Percentiles rank a stretch among this genome's conserved stretches.
These are phyloP conservation scores for Aphanomyces astaci DNA, from an alignment of 352 stramenopile genomes.

Conservation along the genomic window DNA sequence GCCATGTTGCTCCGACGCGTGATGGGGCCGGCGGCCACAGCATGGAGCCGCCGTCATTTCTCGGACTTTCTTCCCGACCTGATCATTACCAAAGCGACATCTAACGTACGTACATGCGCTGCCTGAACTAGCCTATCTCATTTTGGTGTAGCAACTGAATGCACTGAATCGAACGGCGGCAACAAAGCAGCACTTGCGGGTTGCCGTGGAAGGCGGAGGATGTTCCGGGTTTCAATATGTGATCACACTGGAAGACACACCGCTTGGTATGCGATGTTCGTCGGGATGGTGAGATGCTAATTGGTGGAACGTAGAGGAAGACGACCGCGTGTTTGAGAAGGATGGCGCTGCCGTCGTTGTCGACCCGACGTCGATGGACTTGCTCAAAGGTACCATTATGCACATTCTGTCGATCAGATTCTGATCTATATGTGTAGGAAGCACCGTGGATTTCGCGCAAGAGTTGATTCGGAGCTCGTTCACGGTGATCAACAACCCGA, in stretches of 20 bases:
- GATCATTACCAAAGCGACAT: constrained; percentile 57
- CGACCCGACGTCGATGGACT: constrained; percentile 90
- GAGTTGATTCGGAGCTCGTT: constrained; percentile 97
- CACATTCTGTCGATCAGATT: background rate
- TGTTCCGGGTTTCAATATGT: constrained; percentile 93
- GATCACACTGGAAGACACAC: constrained; percentile 78
- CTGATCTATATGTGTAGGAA: constrained; percentile 33
- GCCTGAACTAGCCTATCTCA: constrained; percentile 7
- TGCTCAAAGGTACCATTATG: constrained; percentile 59
- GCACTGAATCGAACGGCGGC: constrained; percentile 36
- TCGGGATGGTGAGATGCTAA: too few species aligned
- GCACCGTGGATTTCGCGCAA: constrained; percentile 95
- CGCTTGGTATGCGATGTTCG: constrained; percentile 22
- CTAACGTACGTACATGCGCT: constrained; percentile 31
- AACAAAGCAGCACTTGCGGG: constrained; percentile 42
- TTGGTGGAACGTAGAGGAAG: constrained; percentile 19
- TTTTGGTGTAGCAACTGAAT: constrained; percentile 51
- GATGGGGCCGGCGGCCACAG: background rate
- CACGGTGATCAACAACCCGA: constrained; percentile 94
- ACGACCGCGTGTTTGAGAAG: constrained; percentile 69
- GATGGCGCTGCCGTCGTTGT: constrained; percentile 84
- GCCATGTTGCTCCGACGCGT: background rate
- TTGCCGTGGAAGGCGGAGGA: constrained; percentile 87
- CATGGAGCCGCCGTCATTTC: background rate
- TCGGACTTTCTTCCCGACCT: constrained; percentile 46